Conservation (phyloP, 2,329 filamentous ascomycete genomes). For the Pestalotiopsis sp. region DNA sequence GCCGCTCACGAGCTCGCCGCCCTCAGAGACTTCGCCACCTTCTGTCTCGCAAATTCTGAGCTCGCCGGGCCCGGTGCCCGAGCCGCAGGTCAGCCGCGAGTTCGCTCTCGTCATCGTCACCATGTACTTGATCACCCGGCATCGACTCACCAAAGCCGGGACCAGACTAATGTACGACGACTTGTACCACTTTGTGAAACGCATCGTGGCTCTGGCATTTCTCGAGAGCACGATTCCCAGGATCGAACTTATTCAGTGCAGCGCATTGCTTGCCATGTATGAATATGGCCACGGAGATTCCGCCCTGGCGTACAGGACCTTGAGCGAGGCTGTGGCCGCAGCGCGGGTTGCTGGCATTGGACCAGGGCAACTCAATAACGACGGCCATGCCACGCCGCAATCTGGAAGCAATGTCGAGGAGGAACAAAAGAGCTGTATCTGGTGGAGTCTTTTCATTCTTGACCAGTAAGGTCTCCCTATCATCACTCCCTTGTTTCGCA, state of each 20-base stretch:
- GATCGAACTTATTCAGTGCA: conserved; percentile 44
- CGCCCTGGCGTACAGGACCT: conserved; percentile 43
- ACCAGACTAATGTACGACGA: conserved; percentile 41
- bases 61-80: conserved; percentile 22
- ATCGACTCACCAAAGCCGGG: conserved; percentile 38
- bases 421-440: conserved; percentile 43
- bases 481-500: neutral
- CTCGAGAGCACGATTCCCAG: conserved; percentile 32
- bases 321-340: conserved; percentile 43
- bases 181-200: conserved; percentile 42
- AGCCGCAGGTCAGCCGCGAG: conserved; percentile 25
- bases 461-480: conserved; percentile 39
- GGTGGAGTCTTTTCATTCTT: conserved; percentile 47
- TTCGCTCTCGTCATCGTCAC: conserved; percentile 44
- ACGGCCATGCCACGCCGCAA: conserved; percentile 31
- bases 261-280: conserved; percentile 43
- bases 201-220: conserved; percentile 38
- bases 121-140: conserved; percentile 45
- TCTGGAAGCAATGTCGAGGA: conserved; percentile 28
- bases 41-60: conserved; percentile 15
- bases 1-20: conserved; percentile 18
- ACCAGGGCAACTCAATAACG: conserved; percentile 38
- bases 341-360: conserved; percentile 38
- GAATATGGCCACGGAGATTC: conserved; percentile 48
- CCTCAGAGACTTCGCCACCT: conserved; percentile 16